Conservation (phyloP, 192 early-diverging fungal genomes). For the Allomyces macrogynus region DNA sequence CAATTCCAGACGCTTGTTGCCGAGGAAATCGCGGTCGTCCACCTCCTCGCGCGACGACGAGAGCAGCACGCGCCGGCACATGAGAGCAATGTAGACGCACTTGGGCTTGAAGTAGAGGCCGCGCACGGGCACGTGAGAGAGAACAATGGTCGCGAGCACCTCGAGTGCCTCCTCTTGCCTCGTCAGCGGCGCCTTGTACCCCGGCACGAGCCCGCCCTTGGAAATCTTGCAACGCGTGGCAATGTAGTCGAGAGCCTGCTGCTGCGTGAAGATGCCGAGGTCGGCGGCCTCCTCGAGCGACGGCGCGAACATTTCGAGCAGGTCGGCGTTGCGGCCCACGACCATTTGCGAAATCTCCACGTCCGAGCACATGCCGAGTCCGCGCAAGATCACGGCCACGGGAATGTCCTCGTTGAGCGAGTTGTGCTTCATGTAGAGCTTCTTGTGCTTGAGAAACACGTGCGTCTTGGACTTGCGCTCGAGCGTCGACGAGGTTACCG, state of each 20-base stretch:
- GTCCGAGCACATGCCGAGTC: slow-evolving; percentile 84
- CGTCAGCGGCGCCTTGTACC: slow-evolving; percentile 10
- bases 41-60: slow-evolving; percentile 60
- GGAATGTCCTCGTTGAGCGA: slow-evolving; percentile 71
- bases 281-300: slow-evolving; percentile 67
- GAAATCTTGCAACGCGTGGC: slow-evolving; percentile 54
- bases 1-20: slow-evolving; percentile 95
- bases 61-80: slow-evolving; percentile 78
- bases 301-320: slow-evolving; percentile 61
- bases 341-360: slow-evolving; percentile 87
- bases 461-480: slow-evolving; percentile 87
- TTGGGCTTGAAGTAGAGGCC: slow-evolving; percentile 80
- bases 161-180: slow-evolving; percentile 69
- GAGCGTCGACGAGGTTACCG: slow-evolving; percentile 71
- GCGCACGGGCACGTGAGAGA: slow-evolving; percentile 78
- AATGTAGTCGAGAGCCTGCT: slow-evolving; percentile 80
- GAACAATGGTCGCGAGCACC: slow-evolving; percentile 63
- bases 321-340: slow-evolving; percentile 63
- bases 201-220: slow-evolving; percentile 6
- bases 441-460: slow-evolving; percentile 40
- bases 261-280: slow-evolving; percentile 65
- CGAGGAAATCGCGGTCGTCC: slow-evolving; percentile 94
- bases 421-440: slow-evolving; percentile 75
- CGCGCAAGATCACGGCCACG: slow-evolving; percentile 44
- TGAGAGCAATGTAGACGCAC: slow-evolving; percentile 77